Evolutionary conservation across 371 early-diverging fungal genomes (phyloP).

Genomic region (Actinomortierella wolfii): DNA sequence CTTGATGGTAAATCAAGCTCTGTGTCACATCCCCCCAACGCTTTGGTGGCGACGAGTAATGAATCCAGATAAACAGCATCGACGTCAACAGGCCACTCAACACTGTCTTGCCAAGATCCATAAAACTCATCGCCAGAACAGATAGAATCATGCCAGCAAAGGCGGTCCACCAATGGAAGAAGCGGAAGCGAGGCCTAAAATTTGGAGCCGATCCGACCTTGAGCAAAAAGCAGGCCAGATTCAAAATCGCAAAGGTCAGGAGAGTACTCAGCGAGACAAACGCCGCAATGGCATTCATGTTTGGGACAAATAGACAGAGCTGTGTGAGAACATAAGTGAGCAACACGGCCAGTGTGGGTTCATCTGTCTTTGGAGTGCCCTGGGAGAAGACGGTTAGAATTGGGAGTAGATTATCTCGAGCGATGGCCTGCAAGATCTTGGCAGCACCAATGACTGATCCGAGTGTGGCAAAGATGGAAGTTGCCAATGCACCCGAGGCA

Average conservation of each 20-base stretch:
- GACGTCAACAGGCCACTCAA: slow-evolving; percentile 51
- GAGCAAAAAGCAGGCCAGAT: slow-evolving; percentile 66
- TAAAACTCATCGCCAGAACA: slow-evolving; percentile 55
- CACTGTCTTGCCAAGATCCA: slow-evolving; percentile 53
- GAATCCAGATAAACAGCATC: slow-evolving; percentile 58
- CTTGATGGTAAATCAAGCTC: slow-evolving; percentile 70
- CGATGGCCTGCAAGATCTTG: slow-evolving; percentile 67
- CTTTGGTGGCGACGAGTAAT: slow-evolving; percentile 62
- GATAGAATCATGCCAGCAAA: slow-evolving; percentile 55
- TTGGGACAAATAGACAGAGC: slow-evolving; percentile 56
- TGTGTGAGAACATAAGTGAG: slow-evolving; percentile 57
- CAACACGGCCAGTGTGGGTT: slow-evolving; percentile 50
- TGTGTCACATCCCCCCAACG: slow-evolving; percentile 71
- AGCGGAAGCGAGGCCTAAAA: slow-evolving; percentile 67
- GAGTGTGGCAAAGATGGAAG: slow-evolving; percentile 60
- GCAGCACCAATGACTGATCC: slow-evolving; percentile 61
- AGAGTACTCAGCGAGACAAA: slow-evolving; percentile 64
- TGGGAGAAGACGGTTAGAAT: slow-evolving; percentile 40
- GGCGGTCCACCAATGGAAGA: slow-evolving; percentile 66
- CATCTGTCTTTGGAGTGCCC: slow-evolving; percentile 45
- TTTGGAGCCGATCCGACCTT: slow-evolving; percentile 66
- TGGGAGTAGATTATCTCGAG: slow-evolving; percentile 53
- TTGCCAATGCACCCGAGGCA: slow-evolving; percentile 56
- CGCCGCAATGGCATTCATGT: slow-evolving; percentile 64
- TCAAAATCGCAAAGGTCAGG: slow-evolving; percentile 60